These are phyloP conservation scores for Coemansia sp. DNA, from an alignment of 192 early-diverging fungal genomes.

Conservation along the genomic window DNA sequence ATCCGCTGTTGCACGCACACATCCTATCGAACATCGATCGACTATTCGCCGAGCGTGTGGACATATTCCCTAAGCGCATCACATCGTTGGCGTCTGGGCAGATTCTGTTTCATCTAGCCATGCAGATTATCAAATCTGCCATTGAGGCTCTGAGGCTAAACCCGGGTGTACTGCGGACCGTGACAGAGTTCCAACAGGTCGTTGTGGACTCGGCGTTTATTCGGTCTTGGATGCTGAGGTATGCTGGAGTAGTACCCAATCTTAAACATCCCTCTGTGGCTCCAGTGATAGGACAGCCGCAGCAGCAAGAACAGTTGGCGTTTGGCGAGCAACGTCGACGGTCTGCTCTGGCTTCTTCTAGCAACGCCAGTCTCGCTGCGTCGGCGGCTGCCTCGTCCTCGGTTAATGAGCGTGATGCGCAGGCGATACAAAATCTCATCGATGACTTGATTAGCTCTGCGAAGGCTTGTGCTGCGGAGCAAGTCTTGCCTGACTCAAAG, in stretches of 20 bases:
- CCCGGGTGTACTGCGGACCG: slow-evolving; percentile 15
- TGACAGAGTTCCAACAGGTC: slow-evolving; percentile 29
- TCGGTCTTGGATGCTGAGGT: slow-evolving; percentile 44
- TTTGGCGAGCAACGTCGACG: slow-evolving; percentile 15
- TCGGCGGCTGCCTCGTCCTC: not conserved
- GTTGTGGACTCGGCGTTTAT: slow-evolving; percentile 46
- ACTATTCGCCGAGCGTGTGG: slow-evolving; percentile 57
- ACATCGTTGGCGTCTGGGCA: slow-evolving; percentile 33
- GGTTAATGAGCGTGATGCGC: slow-evolving; percentile 38
- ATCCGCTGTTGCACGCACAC: slow-evolving; percentile 33
- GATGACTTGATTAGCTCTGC: slow-evolving; percentile 51
- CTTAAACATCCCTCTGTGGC: slow-evolving; percentile 13
- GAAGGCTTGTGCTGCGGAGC: slow-evolving; percentile 26
- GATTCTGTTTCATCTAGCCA: slow-evolving; percentile 41
- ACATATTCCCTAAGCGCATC: slow-evolving; percentile 41
- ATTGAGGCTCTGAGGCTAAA: slow-evolving; percentile 33
- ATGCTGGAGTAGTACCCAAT: slow-evolving; percentile 41
- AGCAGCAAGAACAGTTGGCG: not conserved
- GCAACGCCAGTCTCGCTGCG: not conserved
- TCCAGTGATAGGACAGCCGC: not conserved
- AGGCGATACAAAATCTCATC: slow-evolving; percentile 38
- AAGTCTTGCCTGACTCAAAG: slow-evolving; percentile 13
- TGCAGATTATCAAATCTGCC: slow-evolving; percentile 52
- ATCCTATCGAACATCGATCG: slow-evolving; percentile 56
- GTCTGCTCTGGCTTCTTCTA: slow-evolving; percentile 4